A percentile compares a stretch with the other conserved stretches of the same genome.
Evolutionary conservation across 129 eudicot species (phyloP).

Genomic region (Mikania micrantha): DNA sequence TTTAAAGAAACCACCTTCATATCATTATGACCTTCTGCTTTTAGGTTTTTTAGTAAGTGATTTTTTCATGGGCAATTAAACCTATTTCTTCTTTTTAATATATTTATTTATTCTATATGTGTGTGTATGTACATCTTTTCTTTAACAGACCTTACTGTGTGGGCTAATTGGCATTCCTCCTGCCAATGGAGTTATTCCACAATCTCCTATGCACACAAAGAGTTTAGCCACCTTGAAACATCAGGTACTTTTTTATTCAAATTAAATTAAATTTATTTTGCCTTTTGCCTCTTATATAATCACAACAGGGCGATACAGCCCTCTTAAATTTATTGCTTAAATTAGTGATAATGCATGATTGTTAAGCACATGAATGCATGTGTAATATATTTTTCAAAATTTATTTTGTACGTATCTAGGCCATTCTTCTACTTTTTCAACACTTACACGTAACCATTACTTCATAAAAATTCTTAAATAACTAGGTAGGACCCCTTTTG

Average conservation of each 20-base stretch:
- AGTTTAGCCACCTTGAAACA: slow-evolving; percentile 96
- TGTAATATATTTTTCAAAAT: background rate
- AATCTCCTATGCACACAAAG: slow-evolving; percentile 98
- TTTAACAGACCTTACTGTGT: slow-evolving; percentile 67
- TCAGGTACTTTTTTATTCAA: slow-evolving; percentile 44
- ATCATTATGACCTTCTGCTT: slow-evolving; percentile 96
- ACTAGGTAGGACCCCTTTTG: slow-evolving; percentile 16
- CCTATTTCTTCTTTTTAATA: background rate
- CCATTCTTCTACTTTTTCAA: slow-evolving; percentile 6
- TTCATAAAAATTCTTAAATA: background rate
- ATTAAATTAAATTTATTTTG: background rate
- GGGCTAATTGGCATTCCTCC: slow-evolving; percentile 98
- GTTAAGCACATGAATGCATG: slow-evolving; percentile 17
- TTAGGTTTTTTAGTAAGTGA: slow-evolving; percentile 74
- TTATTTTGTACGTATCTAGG: slow-evolving; percentile 3
- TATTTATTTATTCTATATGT: background rate
- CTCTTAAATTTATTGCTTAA: slow-evolving; percentile 13
- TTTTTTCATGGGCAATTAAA: background rate
- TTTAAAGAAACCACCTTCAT: slow-evolving; percentile 85
- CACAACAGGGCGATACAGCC: background rate
- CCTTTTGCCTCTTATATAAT: background rate
- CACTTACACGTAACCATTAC: background rate
- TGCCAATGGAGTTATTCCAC: slow-evolving; percentile 96
- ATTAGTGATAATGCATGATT: slow-evolving; percentile 17
- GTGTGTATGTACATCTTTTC: background rate